These are phyloP conservation scores for Chaetomium fimeti DNA, from an alignment of 495 filamentous ascomycete species.

Conservation along the genomic window DNA sequence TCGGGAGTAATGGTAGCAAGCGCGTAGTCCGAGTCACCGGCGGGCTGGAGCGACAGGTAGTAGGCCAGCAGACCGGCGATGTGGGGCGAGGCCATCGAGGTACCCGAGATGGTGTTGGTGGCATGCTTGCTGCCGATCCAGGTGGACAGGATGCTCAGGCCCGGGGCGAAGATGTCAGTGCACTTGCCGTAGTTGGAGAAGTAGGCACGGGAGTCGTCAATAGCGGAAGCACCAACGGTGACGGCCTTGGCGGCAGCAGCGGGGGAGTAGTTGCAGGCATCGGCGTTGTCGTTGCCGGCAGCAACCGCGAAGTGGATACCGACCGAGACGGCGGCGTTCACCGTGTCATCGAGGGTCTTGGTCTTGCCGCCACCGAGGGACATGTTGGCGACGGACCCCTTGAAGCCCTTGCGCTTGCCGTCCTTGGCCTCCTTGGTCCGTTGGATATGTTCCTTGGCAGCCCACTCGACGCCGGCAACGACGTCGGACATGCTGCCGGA, in stretches of 20 bases:
- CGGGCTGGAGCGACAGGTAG: slow-evolving; percentile 92
- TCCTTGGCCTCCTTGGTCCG: slow-evolving; percentile 72
- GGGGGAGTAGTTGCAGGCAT: slow-evolving; percentile 99
- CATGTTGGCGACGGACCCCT: slow-evolving; percentile 99
- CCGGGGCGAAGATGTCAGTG: slow-evolving; percentile 98
- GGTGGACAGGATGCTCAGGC: slow-evolving; percentile 93
- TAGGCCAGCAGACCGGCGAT: slow-evolving; percentile 96
- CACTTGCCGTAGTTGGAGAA: slow-evolving; percentile 99
- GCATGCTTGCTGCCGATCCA: slow-evolving; percentile 96
- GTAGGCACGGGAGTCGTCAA: slow-evolving; percentile 95
- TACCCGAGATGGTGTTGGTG: slow-evolving; percentile 97
- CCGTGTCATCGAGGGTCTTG: slow-evolving; percentile 79
- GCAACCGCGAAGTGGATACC: slow-evolving; percentile 97
- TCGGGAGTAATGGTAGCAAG: slow-evolving; percentile 86
- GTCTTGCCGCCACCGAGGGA: slow-evolving; percentile 96
- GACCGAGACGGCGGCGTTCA: slow-evolving; percentile 86
- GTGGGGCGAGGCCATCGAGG: slow-evolving; percentile 98
- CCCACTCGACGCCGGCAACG: slow-evolving; percentile 96
- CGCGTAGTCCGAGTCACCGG: slow-evolving; percentile 82
- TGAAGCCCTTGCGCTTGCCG: slow-evolving; percentile 89
- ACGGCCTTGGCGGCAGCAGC: slow-evolving; percentile 89
- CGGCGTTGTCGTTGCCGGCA: slow-evolving; percentile 96
- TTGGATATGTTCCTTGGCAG: slow-evolving; percentile 73
- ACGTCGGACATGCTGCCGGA: slow-evolving; percentile 99
- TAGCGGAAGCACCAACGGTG: slow-evolving; percentile 92